Evolutionary conservation across 2,329 filamentous ascomycete species (phyloP), one percentile per base, ranked within the genome.

Genomic region (Ophiobolus disseminans): DNA sequence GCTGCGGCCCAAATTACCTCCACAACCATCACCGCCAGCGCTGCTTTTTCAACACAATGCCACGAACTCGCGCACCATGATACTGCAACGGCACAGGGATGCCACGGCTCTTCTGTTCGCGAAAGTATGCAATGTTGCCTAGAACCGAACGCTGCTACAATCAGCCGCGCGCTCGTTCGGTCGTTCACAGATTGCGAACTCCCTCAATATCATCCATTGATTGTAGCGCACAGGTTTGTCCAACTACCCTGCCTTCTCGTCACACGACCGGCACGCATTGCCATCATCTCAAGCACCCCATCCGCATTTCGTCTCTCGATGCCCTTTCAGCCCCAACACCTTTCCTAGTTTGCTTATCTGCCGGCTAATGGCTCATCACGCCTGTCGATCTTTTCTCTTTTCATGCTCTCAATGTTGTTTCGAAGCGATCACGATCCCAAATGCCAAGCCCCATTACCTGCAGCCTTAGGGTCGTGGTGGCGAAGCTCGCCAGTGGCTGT

Each of bases 391-490:
- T 32, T 32, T 14, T 14, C 30, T 14, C n/a, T 14, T 32, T 32
- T 3, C 13, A 32, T 14, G 9, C 9, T 32, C 16, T 14, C 10
- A n/a, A n/a, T n/a, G 30, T 14, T 13, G 7, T 3, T 32, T 14
- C 16, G 10, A 23, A 22, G 25, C 40, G 22, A 14, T 49, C 41
- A 32, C 14, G 11, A 40, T 39, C 22, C 25, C 20, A 28, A 19
- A 17, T 17, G 31, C 22, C 40, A 17, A 36, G 43, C 48, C 51
- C 40, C 36, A 28, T 28, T 31, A 23, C 30, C 42, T 16, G 21
- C 40, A 45, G 37, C 45, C 36, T 46, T 30, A 35, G 30, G 14
- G 31, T 26, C 40, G 20, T 43, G n/a, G 44, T n/a, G 49, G 49
- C 49, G 49, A 40, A 45, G 49, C 44, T 45, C 37, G 26, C 25